Evolutionary conservation across 2,329 filamentous ascomycete genomes (phyloP).

Genomic region (Pseudogymnoascus sp.): DNA sequence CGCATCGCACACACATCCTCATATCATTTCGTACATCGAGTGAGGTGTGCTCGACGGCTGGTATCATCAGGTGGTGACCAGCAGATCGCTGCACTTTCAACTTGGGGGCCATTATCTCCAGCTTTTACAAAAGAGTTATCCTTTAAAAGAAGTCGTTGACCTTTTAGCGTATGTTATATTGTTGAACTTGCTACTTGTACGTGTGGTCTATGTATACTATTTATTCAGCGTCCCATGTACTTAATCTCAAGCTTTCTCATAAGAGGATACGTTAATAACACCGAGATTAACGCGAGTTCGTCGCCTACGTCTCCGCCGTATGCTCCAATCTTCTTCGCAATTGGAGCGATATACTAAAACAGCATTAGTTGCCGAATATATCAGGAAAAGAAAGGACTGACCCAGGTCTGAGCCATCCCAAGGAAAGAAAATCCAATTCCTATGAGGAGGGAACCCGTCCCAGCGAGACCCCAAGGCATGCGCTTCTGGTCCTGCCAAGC

Average conservation of each 20-base stretch:
- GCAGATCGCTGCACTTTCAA: too few species aligned
- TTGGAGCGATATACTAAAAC: background rate
- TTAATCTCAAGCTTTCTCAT: background rate
- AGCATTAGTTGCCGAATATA: background rate
- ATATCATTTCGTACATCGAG: too few species aligned
- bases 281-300: background rate
- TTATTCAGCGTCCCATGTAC: background rate
- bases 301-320: background rate
- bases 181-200: too few species aligned
- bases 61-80: too few species aligned
- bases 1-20: too few species aligned
- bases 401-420: constrained; percentile 21
- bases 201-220: too few species aligned
- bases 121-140: too few species aligned
- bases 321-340: background rate
- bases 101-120: too few species aligned
- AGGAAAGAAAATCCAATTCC: constrained; percentile 15
- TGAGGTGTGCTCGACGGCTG: too few species aligned
- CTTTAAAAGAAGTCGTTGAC: too few species aligned
- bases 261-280: background rate
- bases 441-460: constrained; percentile 11
- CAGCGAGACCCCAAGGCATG: constrained; percentile 18
- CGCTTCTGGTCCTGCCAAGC: constrained; percentile 19
- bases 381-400: background rate
- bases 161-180: too few species aligned